Percentiles rank a stretch among this genome's conserved stretches.
phyloP scores from a whole-genome alignment of 345 rosid species.

The Pistacia vera region DNA sequence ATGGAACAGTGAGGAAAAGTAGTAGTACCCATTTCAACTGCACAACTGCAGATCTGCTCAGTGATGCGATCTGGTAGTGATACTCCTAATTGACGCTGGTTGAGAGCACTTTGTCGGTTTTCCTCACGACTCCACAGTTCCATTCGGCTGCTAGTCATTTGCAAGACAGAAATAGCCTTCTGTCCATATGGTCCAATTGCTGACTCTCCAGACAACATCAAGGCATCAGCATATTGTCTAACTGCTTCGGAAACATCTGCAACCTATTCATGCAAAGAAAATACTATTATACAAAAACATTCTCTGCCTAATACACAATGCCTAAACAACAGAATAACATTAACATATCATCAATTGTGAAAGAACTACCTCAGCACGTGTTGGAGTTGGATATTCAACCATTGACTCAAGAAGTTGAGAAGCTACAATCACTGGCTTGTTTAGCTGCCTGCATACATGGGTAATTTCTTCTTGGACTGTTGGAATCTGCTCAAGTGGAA shows the following conservation, averaged over 20 bases:
- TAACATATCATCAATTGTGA: neutral
- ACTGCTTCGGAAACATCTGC: constrained; percentile 84
- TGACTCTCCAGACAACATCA: constrained; percentile 80
- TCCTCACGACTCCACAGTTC: constrained; percentile 60
- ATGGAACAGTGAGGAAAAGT: constrained; percentile 9
- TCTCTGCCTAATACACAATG: neutral
- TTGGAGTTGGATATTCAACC: constrained; percentile 80
- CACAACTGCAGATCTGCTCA: constrained; percentile 70
- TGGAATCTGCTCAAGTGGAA: constrained; percentile 75
- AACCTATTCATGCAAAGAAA: constrained; percentile 41
- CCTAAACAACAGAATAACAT: neutral
- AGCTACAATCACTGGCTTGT: constrained; percentile 77
- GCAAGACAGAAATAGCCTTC: constrained; percentile 67
- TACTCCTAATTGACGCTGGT: constrained; percentile 38
- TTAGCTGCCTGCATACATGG: constrained; percentile 52
- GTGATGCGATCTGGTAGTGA: constrained; percentile 57
- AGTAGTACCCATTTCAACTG: constrained; percentile 64
- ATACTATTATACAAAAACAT: neutral
- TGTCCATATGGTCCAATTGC: constrained; percentile 63
- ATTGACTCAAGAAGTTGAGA: constrained; percentile 83
- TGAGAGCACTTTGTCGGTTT: constrained; percentile 33
- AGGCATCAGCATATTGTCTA: constrained; percentile 66
- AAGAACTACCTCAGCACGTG: constrained; percentile 67
- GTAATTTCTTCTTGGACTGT: constrained; percentile 61
- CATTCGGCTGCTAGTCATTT: constrained; percentile 61